Evolutionary conservation across 1,284 basidiomycete species (phyloP), one percentile per base, ranked within the genome.

Genomic region (Sporisorium exsertum): DNA sequence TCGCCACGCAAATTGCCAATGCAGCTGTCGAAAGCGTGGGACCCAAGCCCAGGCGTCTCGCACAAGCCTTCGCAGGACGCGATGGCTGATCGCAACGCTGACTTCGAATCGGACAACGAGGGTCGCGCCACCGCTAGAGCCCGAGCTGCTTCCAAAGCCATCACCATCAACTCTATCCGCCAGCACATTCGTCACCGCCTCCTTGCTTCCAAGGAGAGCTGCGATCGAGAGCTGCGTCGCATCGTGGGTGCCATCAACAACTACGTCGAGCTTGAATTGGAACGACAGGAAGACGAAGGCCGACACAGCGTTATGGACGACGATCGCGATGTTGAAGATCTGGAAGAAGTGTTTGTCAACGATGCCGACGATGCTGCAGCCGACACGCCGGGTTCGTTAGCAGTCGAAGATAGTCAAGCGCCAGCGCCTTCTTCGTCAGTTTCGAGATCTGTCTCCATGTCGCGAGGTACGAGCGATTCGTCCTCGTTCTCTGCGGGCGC

Each of bases 161-260:
- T 81, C 42, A 81, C 83, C 20, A 84, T 84, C 65, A 62, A 80
- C 49, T 96, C 95, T 81, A 95, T 98, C 70, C 90, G 93, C 62
- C 91, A 94, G 66, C 95, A 98, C 87, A 94, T 98, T 81, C 94
- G 93, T 52, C 91, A 94, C 79, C 92, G 96, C 61, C 91, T 98
- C 85, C 93, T 92, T 86, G 92, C 92, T 1, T 95, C 96, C 65
- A 99, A 99, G 88, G 91, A 92, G 60, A 92, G 93, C 77, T 99
- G 96, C 88, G 95, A 99, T 89, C 93, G 93, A 87, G 94, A 97
- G 83, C 90, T 99, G 13, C 91, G 92, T 83, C 92, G 93, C 80
- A 93, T 97, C 81, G 93, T 96, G 59, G 92, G 93, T 84, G 93
- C 91, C 65, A 95, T 99, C 88, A 96, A 95, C 69, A 87, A 90